Base-by-base conservation (phyloP, 768 basidiomycete species). In the Podaxis sp. region DNA sequence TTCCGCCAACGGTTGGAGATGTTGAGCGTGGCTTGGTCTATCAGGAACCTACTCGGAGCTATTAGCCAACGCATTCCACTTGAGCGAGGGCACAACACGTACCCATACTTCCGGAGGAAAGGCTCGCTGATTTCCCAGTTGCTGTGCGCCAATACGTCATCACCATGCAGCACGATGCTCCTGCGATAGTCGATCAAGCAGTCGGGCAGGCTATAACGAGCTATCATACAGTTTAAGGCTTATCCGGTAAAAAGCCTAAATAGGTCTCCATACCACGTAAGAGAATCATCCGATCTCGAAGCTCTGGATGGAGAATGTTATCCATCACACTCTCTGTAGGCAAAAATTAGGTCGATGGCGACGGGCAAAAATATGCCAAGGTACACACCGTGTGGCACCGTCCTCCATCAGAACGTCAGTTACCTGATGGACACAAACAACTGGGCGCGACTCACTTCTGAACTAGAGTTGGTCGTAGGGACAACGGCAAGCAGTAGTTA, bases 271-370 rank as follows among this genome's bases (percentile, higher is more conserved):
- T 71, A 89, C 95, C 90, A 79, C 93, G 83, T 37, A 94, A 77
- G 17, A 96, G 79, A 67, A 98, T 97, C 82, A 96, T 90, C 37
- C 93, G 84, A 68, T 97, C 95, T 38, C 96, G 85, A 60, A 98
- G 78, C 68, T 94, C 91, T 52, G 96, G 91, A 75, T 95, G 92
- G 63, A 93, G 82, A 52, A 97, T 87, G 50, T 88, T 86, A 73
- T 97, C 95, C 68, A 97, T 93, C n/a, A 90, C 83, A 67, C 92
- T 90, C 72, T 96, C 95, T 95, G 70, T 11, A 69, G 51, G 6
- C 22, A 50, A 52, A 53, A 38, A 66, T 59, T 41, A 60, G 62
- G 51, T 7, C 12, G 56, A 61, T 53, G 41, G 58, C 13, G 59
- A 22, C 13, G 30, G 13, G 58, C 53, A 60, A 51, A 56, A 24